A percentile compares a stretch with the other conserved stretches of the same genome.
Conservation (phyloP, 2,329 filamentous ascomycete species). For the Aspergillus costaricaensis region DNA sequence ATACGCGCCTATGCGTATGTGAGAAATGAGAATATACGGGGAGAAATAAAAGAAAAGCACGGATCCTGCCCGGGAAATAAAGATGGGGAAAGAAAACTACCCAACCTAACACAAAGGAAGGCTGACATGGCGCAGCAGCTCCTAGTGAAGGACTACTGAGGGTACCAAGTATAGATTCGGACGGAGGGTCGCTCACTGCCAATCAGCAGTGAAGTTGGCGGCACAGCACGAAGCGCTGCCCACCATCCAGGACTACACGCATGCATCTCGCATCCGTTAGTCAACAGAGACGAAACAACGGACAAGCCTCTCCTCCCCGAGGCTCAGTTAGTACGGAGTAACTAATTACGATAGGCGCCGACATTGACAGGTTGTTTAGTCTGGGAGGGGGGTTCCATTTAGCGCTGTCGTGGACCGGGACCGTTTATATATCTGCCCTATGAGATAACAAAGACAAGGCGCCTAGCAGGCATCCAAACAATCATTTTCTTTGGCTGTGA, state of each 20-base stretch:
- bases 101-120: constrained; percentile 12
- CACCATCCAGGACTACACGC: background rate
- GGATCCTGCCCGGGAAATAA: constrained; percentile 4
- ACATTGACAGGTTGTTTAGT: background rate
- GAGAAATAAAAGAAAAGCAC: background rate
- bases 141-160: constrained; percentile 6
- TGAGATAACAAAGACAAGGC: background rate
- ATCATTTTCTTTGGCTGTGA: background rate
- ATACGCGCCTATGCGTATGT: background rate
- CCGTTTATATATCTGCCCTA: background rate
- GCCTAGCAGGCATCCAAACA: background rate
- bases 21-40: background rate
- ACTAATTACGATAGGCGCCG: background rate
- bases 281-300: background rate
- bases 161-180: constrained; percentile 4
- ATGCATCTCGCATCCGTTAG: background rate
- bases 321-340: background rate
- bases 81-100: background rate
- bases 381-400: background rate
- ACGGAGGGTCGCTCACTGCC: background rate
- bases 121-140: constrained; percentile 27
- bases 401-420: background rate
- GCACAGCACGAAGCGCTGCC: constrained; percentile 7
- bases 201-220: background rate
- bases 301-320: background rate